These are phyloP conservation scores for Lactuca sativa DNA, from an alignment of 129 eudicot species.

Conservation along the genomic window DNA sequence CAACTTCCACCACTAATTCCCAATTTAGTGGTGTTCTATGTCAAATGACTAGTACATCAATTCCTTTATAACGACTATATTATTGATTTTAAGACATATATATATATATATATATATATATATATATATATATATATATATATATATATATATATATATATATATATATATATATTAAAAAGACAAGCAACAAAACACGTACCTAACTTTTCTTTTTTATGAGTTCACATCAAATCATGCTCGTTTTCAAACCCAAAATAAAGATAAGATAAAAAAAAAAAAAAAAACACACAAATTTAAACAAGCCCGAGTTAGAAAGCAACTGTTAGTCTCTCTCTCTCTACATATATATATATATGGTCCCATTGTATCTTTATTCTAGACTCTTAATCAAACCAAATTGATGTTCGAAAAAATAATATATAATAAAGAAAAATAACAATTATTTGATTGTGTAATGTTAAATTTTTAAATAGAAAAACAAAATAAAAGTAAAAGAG, in stretches of 20 bases:
- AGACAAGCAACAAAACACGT: conserved; percentile 23
- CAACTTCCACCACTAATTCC: conserved; percentile 26
- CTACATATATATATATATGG: background rate
- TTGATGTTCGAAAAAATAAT: background rate
- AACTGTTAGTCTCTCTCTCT: background rate
- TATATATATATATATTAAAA: conserved; percentile 2
- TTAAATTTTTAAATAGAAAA: background rate
- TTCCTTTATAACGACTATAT: conserved; percentile 9
- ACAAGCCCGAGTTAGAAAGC: background rate
- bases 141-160: background rate
- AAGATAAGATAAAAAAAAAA: conserved; percentile 1
- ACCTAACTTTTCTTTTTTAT: conserved; percentile 2
- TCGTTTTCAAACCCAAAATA: background rate
- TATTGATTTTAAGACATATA: conserved; percentile 10
- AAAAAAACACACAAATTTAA: background rate
- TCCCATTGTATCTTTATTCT: background rate
- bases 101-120: background rate
- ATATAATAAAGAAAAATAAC: background rate
- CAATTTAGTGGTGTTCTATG: conserved; percentile 23
- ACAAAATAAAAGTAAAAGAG: background rate
- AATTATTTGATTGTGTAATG: background rate
- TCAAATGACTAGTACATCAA: conserved; percentile 19
- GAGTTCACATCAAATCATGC: conserved; percentile 16
- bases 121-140: conserved; percentile 9
- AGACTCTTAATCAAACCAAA: conserved; percentile 21